Evolutionary conservation across 2,329 filamentous ascomycete species (phyloP), one percentile per base, ranked within the genome.

Genomic region (Phialocephala sp.): DNA sequence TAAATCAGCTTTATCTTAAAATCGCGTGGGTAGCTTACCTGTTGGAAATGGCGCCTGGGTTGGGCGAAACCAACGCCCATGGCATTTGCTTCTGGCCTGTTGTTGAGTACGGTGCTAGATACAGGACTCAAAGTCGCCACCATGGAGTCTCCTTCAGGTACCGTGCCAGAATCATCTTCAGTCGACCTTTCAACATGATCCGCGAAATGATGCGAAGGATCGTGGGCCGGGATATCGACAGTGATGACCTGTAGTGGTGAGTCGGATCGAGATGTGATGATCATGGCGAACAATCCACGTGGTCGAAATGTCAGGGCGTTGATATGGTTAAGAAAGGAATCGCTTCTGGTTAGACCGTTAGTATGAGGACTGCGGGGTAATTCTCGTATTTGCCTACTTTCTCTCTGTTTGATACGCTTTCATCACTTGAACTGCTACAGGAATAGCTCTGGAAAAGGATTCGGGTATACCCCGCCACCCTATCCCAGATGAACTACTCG

Each of bases 221-320:
- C 12, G 36, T 14, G 18, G 11, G 50, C 2, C 4, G 22, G 12
- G 27, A 27, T 37, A 20, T 67, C 39, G 37, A 65, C 41, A 18
- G n/a, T 59, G n/a, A 66, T 14, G 8, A 37, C 50, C 43, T 60
- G 45, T 12, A 45, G 58, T 11, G 55, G 32, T 5, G 37, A 55
- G 32, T 79, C 76, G 0, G 81, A 80, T 52, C 81, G 80, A 77
- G 79, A 87, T 1, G 82, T 81, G 73, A 88, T 80, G 43, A 89
- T 77, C 56, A 85, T 77, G 61, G 79, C 81, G 73, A 82, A 84
- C 0, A 89, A 78, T 0, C 86, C 86, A 1, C 80, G 79, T 0
- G 86, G 85, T 50, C 77, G 79, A 72, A 89, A 89, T 59, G 87
- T 80, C 0, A 82, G 77, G 8, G 80, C 76, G 69, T 89, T 89